phyloP scores from a whole-genome alignment of 495 filamentous ascomycete species.

The Lentithecium fluviatile region DNA sequence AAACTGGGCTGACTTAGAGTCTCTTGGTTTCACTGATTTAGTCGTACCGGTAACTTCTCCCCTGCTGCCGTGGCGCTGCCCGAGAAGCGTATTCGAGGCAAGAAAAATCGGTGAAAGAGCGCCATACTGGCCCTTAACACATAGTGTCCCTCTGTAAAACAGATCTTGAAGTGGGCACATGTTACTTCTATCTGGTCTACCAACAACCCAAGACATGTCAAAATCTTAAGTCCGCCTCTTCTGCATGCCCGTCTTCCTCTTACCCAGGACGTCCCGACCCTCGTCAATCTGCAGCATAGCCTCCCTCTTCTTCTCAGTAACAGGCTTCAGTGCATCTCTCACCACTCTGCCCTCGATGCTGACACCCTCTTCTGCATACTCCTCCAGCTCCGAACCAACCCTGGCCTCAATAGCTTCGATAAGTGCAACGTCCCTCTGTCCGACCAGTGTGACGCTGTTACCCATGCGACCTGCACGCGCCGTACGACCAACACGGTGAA shows the following conservation, averaged over 20 bases:
- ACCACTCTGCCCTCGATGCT: conserved; percentile 85
- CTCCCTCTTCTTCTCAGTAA: conserved; percentile 88
- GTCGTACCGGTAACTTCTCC: too few species aligned
- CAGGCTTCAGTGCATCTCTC: conserved; percentile 77
- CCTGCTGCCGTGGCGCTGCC: too few species aligned
- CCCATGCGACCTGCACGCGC: conserved; percentile 84
- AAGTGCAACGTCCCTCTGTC: conserved; percentile 85
- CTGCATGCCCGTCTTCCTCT: conserved; percentile 63
- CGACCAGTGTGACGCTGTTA: conserved; percentile 82
- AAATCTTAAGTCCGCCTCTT: conserved; percentile 39
- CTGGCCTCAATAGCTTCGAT: conserved; percentile 83
- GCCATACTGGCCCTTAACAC: too few species aligned
- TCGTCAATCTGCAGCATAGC: conserved; percentile 88
- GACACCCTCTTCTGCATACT: conserved; percentile 83
- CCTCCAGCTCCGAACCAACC: conserved; percentile 75
- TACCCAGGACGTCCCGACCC: conserved; percentile 77
- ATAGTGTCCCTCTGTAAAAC: too few species aligned
- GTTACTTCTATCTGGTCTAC: too few species aligned
- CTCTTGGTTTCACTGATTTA: too few species aligned
- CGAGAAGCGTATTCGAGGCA: too few species aligned
- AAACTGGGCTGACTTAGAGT: too few species aligned
- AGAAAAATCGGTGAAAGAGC: too few species aligned
- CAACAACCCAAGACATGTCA: too few species aligned
- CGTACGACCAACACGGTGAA: conserved; percentile 93
- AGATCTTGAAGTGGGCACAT: too few species aligned